Percentiles rank a stretch among this genome's conserved stretches.
phyloP scores from a whole-genome alignment of 1,284 basidiomycete genomes.

The Cutaneotrichosporon curvatum region DNA sequence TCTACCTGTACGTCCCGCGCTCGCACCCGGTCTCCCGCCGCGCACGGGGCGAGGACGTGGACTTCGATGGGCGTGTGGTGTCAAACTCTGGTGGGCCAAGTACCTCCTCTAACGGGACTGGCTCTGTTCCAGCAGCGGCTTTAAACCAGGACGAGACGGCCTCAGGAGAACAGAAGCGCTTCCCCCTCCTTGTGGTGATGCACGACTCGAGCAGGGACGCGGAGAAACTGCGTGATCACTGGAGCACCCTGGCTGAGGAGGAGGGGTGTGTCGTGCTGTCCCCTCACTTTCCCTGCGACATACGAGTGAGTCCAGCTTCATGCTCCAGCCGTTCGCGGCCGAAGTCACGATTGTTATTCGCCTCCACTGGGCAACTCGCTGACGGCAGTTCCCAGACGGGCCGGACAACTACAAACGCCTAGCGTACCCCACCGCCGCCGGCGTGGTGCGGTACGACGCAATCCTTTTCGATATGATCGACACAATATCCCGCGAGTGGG shows the following conservation, averaged over 20 bases:
- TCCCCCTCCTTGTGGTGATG: constrained; percentile 15
- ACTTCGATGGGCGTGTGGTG: constrained; percentile 1
- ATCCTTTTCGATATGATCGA: constrained; percentile 17
- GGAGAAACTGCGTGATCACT: constrained; percentile 10
- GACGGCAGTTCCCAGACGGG: constrained; percentile 14
- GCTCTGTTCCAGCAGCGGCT: too few relatives aligned
- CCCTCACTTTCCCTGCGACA: constrained; percentile 15
- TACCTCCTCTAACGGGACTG: too few relatives aligned
- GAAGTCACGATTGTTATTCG: background rate
- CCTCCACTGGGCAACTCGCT: too few relatives aligned
- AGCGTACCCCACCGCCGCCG: constrained; percentile 5
- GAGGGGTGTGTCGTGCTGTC: constrained; percentile 14
- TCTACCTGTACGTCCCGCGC: constrained; percentile 17
- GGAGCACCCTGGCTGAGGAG: constrained; percentile 9
- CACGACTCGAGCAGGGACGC: constrained; percentile 17
- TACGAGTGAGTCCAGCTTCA: constrained; percentile 6
- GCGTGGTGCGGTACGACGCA: constrained; percentile 12
- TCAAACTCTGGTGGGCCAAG: background rate
- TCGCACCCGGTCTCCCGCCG: constrained; percentile 16
- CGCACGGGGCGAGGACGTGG: constrained; percentile 11
- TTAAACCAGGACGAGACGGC: too few relatives aligned
- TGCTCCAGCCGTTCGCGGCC: background rate
- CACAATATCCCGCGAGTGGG: constrained; percentile 13
- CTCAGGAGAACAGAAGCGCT: too few relatives aligned
- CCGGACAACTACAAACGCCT: constrained; percentile 22